Base-by-base conservation (phyloP, 2,329 filamentous ascomycete genomes). In the Hypoxylon sp. region DNA sequence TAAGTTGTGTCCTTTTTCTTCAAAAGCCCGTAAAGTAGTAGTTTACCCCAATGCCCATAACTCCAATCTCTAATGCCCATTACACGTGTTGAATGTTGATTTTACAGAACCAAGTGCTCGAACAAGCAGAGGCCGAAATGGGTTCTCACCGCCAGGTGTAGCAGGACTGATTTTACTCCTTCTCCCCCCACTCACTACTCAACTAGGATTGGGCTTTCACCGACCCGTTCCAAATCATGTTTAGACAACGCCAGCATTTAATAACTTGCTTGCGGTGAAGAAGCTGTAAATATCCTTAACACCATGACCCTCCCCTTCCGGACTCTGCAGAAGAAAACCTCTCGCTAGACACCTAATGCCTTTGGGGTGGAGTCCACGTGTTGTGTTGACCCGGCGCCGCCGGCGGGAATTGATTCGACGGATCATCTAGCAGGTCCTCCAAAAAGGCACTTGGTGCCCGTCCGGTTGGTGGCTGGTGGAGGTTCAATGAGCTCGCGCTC, bases 381-480 rank as follows among this genome's bases (percentile, higher is more conserved):
- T 74, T 74, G 41, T 71, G 73, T 55, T 73, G 72, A 60, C n/a
- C n/a, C n/a, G 71, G 63, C 68, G 61, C 72, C 62, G 65, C 69
- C 2, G 85, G 82, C 10, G 86, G 85, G 59, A 87, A 82, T 70
- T 81, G 78, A 38, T 82, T 81, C 5, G 85, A 83, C 75, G 94
- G 90, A 69, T 92, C 92, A 75, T 94, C 93, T 67, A 98, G 91
- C 53, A 98, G 80, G 78, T 98, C 94, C 65, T 98, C 94, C 41
- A 98, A 84, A 77, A 94, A 97, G 17, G 93, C 93, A 78, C 93
- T 97, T 0, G 95, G 95, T 14, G 94, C 91, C 63, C 94, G 86
- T 62, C 89, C 89, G 58, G 89, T 90, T 13, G 89, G 84, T 2
- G 90, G 86, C 61, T 87, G 84, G 68, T 86, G 88, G 63, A 91